A percentile compares a stretch with the other conserved stretches of the same genome.
phyloP scores from a whole-genome alignment of 2,329 filamentous ascomycete species.

The Stagonosporopsis cucurbitacearum region DNA sequence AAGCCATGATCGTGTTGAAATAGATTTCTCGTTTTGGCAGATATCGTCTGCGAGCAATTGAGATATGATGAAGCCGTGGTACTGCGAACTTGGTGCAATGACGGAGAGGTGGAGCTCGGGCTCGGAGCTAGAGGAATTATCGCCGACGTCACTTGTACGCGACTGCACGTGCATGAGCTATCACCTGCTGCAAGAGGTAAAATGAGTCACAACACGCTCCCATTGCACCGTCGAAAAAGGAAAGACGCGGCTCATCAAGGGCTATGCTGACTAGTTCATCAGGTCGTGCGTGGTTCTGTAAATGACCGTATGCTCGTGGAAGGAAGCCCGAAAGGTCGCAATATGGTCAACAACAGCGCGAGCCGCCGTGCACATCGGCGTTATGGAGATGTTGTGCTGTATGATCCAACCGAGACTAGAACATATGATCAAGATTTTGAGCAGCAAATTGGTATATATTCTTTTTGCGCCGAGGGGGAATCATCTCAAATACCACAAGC shows the following conservation, averaged over 20 bases:
- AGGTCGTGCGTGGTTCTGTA: too few species aligned
- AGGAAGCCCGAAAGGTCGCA: too few species aligned
- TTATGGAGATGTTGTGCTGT: too few species aligned
- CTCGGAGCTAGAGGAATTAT: slow-evolving; percentile 30
- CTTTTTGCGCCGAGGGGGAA: slow-evolving; percentile 51
- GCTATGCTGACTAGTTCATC: too few species aligned
- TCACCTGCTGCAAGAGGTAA: neutral
- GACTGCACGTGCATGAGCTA: slow-evolving; percentile 14
- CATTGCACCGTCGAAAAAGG: too few species aligned
- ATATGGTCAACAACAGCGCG: neutral
- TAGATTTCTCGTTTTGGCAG: neutral
- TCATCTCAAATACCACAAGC: slow-evolving; percentile 41
- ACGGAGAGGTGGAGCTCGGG: slow-evolving; percentile 17
- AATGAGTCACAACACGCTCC: neutral
- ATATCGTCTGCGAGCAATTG: neutral
- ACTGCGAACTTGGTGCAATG: slow-evolving; percentile 3
- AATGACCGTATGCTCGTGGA: too few species aligned
- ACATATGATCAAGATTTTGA: slow-evolving; percentile 17
- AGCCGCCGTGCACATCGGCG: neutral
- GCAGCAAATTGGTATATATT: slow-evolving; percentile 53
- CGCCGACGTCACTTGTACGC: slow-evolving; percentile 31
- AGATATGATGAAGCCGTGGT: neutral
- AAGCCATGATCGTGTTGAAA: slow-evolving; percentile 2
- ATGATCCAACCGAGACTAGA: neutral
- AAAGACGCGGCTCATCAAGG: too few species aligned